Conservation (phyloP, 805 yeast genomes). For the Blastobotrys chiropterorum region DNA sequence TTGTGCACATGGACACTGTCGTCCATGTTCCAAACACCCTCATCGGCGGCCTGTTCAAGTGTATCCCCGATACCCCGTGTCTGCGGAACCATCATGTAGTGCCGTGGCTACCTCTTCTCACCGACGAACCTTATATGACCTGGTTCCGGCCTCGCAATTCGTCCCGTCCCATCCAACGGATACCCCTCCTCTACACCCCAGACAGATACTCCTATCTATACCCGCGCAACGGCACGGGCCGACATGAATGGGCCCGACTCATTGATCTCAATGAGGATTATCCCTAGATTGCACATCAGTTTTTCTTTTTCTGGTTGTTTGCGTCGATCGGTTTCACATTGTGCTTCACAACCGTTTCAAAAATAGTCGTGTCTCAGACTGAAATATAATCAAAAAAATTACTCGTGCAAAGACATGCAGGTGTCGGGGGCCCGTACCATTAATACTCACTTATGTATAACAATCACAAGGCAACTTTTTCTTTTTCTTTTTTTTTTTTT, state of each 20-base stretch:
- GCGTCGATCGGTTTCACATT: too few relatives aligned
- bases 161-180: slow-evolving; percentile 37
- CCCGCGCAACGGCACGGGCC: slow-evolving; percentile 14
- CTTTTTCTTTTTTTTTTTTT: too few relatives aligned
- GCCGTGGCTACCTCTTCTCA: slow-evolving; percentile 52
- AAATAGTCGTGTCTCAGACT: too few relatives aligned
- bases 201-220: slow-evolving; percentile 26
- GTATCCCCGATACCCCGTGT: slow-evolving; percentile 23
- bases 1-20: slow-evolving; percentile 36
- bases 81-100: slow-evolving; percentile 12
- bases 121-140: slow-evolving; percentile 35
- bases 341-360: too few relatives aligned
- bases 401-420: too few relatives aligned
- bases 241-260: slow-evolving; percentile 38
- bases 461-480: too few relatives aligned
- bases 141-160: slow-evolving; percentile 28
- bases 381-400: too few relatives aligned
- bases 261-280: slow-evolving; percentile 46
- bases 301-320: too few relatives aligned
- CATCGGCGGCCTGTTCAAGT: slow-evolving; percentile 59
- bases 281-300: too few relatives aligned
- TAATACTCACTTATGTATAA: too few relatives aligned
- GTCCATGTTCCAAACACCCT: slow-evolving; percentile 50
- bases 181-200: slow-evolving; percentile 52
- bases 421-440: too few relatives aligned